Evolutionary conservation across 805 yeast genomes (phyloP).

Genomic region (Metschnikowia lunata): DNA sequence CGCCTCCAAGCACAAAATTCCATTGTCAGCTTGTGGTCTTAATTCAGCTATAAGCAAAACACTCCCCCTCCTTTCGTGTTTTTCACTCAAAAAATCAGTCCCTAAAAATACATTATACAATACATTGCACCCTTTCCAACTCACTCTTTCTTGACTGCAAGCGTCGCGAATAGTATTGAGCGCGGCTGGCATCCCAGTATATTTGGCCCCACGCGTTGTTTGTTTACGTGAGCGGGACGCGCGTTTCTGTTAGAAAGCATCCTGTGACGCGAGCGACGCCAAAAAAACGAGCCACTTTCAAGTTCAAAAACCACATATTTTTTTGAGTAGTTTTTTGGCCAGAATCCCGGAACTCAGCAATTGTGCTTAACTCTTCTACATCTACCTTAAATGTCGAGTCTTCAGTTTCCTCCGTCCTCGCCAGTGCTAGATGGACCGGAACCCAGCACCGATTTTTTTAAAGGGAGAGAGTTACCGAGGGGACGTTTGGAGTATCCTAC

Average conservation of each 20-base stretch:
- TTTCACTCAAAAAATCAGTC: too few species aligned
- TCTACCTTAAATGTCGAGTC: slow-evolving; percentile 14
- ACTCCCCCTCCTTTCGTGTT: too few species aligned
- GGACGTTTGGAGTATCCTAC: slow-evolving; percentile 51
- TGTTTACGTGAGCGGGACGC: slow-evolving; percentile 6
- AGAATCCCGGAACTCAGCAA: background rate
- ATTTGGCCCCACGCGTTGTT: slow-evolving; percentile 6
- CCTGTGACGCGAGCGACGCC: background rate
- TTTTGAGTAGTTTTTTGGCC: background rate
- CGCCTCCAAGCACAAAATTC: too few species aligned
- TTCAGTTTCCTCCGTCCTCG: slow-evolving; percentile 51
- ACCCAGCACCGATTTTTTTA: slow-evolving; percentile 9
- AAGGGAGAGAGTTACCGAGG: slow-evolving; percentile 8
- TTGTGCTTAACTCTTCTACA: background rate
- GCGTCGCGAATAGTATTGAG: too few species aligned
- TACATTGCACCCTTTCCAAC: too few species aligned
- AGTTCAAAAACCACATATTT: background rate
- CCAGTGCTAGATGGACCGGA: slow-evolving; percentile 34
- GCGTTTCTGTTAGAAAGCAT: slow-evolving; percentile 1
- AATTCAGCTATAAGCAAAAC: too few species aligned
- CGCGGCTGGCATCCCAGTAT: too few species aligned
- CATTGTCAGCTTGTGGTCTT: too few species aligned
- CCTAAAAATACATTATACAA: too few species aligned
- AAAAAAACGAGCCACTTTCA: background rate
- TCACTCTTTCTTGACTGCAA: too few species aligned